These are phyloP conservation scores for Wallacemonas sp. DNA, from an alignment of 208 protist species.

Conservation along the genomic window DNA sequence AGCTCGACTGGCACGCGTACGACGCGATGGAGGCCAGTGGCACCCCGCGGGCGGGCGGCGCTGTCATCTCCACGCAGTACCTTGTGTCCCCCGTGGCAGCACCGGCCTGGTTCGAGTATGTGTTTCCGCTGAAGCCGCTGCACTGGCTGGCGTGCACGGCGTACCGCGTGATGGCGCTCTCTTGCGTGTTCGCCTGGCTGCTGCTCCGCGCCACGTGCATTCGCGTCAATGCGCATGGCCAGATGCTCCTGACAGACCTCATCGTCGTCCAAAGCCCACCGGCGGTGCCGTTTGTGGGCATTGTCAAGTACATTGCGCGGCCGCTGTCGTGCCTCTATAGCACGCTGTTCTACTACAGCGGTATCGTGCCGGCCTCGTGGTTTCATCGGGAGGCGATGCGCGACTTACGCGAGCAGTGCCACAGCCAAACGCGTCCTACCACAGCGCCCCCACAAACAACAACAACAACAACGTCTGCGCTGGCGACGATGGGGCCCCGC, in stretches of 20 bases:
- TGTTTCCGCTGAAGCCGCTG: slow-evolving; percentile 48
- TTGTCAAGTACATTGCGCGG: slow-evolving; percentile 72
- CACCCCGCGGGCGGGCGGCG: slow-evolving; percentile 6
- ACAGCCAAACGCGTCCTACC: no score
- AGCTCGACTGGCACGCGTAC: slow-evolving; percentile 19
- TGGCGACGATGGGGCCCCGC: not conserved
- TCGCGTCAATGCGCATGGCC: slow-evolving; percentile 71
- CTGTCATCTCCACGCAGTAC: slow-evolving; percentile 35
- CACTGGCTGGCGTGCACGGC: slow-evolving; percentile 64
- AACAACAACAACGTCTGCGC: no score
- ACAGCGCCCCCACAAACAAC: no score
- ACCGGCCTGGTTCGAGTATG: slow-evolving; percentile 58
- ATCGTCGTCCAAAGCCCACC: slow-evolving; percentile 85
- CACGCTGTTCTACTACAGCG: slow-evolving; percentile 65
- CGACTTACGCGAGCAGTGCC: slow-evolving; percentile 52
- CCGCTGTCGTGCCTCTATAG: slow-evolving; percentile 62
- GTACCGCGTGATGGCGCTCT: slow-evolving; percentile 49
- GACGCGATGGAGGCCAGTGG: not conserved
- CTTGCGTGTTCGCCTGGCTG: slow-evolving; percentile 45
- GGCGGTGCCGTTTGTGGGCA: slow-evolving; percentile 74
- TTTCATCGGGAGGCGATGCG: slow-evolving; percentile 55
- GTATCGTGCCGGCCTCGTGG: slow-evolving; percentile 74
- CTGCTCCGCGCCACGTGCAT: slow-evolving; percentile 52
- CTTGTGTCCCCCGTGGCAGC: slow-evolving; percentile 38
- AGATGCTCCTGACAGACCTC: slow-evolving; percentile 66